Evolutionary conservation across 345 rosid species (phyloP).

Genomic region (Ceriops decandra): DNA sequence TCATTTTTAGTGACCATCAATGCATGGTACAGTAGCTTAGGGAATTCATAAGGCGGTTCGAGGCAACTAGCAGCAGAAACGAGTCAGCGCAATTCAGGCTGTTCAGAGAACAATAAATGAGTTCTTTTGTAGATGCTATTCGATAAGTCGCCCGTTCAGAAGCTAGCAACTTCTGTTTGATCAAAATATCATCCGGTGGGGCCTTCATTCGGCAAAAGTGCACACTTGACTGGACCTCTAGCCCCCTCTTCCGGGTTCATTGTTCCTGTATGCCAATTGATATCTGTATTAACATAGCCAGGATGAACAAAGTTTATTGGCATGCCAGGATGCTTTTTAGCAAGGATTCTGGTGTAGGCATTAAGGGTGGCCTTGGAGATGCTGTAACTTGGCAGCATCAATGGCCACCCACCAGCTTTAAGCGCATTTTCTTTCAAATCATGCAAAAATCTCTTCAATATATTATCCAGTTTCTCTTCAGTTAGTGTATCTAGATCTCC

Average conservation of each 20-base stretch:
- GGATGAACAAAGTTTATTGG: slow-evolving; percentile 54
- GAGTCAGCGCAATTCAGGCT: too few relatives aligned
- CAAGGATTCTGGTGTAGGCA: slow-evolving; percentile 53
- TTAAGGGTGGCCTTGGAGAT: slow-evolving; percentile 46
- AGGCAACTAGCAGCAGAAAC: too few relatives aligned
- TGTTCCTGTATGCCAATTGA: slow-evolving; percentile 47
- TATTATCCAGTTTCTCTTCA: slow-evolving; percentile 40
- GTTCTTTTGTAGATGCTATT: too few relatives aligned
- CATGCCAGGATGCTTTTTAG: slow-evolving; percentile 42
- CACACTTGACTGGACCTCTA: slow-evolving; percentile 45
- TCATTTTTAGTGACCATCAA: too few relatives aligned
- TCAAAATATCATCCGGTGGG: slow-evolving; percentile 47
- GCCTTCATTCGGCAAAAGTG: slow-evolving; percentile 45
- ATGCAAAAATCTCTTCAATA: slow-evolving; percentile 33
- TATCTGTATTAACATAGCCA: slow-evolving; percentile 45
- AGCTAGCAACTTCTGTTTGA: slow-evolving; percentile 40
- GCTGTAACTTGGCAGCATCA: slow-evolving; percentile 51
- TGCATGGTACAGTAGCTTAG: too few relatives aligned
- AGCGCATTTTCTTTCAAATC: slow-evolving; percentile 35
- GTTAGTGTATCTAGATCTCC: slow-evolving; percentile 32
- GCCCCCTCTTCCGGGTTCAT: slow-evolving; percentile 43
- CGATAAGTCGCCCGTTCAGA: slow-evolving; percentile 17
- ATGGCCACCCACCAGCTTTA: slow-evolving; percentile 53
- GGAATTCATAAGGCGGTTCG: too few relatives aligned
- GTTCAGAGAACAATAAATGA: too few relatives aligned